Evolutionary conservation across 768 basidiomycete genomes (phyloP), one percentile per base, ranked within the genome.

Genomic region (Kwoniella heveanensis): DNA sequence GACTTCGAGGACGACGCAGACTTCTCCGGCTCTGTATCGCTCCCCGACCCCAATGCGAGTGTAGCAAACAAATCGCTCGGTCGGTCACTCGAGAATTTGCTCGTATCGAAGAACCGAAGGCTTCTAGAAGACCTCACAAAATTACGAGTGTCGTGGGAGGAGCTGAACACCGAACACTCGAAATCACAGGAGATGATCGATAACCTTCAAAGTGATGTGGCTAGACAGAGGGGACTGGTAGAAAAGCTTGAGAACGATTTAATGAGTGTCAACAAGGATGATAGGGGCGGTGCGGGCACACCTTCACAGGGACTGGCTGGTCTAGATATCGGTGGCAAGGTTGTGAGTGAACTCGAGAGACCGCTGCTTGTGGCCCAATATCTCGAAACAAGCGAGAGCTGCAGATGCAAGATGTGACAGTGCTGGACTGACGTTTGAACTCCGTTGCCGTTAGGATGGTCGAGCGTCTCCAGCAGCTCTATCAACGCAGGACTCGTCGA

Each of bases 221-320:
- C 88, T 48, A 90, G 88, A 76, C 89, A 93, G 73, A 87, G 84
- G 59, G 79, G 81, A 0, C 83, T 99, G 54, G 96, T 92, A 66
- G 93, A 97, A 77, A 88, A 87, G 73, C 84, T 99, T 8, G 96
- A 99, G 82, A 90, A 85, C 65, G 96, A 99, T 75, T 83, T 98
- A 48, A 79, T 96, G 48, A 87, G 88, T 17, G 83, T 98, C 76
- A 88, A 96, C 71, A 85, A 68, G 84, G 59, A 57, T 13, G 68
- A 65, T 25, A 52, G 49, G 47, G 62, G 29, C 37, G 56, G 62
- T 48, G 56, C 26, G 37, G 61, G 37, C 29, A 61, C 61, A 15
- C 60, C 65, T 13, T 67, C 64, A 13, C 63, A 64, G 64, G 83
- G 88, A 9, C 79, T 96, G 7, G 87, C 90, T 0, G 85, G 87